Evolutionary conservation across 768 basidiomycete genomes (phyloP), one percentile per base, ranked within the genome.

Genomic region (Russula abietina): DNA sequence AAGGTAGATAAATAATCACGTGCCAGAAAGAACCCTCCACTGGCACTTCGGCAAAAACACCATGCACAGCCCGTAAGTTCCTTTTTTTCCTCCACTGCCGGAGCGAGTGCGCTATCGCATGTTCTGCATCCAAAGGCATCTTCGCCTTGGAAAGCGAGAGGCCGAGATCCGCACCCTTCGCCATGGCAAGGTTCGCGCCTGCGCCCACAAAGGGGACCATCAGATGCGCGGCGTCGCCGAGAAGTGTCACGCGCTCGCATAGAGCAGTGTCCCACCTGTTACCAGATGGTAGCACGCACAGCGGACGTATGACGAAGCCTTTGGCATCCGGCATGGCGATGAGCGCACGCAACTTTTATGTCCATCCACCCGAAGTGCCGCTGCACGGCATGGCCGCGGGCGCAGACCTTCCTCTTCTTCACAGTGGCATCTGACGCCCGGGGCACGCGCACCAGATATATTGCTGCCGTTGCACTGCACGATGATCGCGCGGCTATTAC

Each of bases 211-310:
- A 76, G 1, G 74, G 76, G 28, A 30, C 28, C 1, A 77, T 75
- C 6, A 74, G 62, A 60, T 78, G 76, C 8, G 75, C 75, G 1
- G 76, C 74, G 51, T 77, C 77, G n/a, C 76, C 76, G 36, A 73
- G 54, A 51, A 69, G 33, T 33, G 69, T 71, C 48, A 68, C 61
- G 22, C 69, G 53, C 4, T 36, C 62, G 22, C 45, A 62, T 33
- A 55, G 56, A 26, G 62, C 57, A 54, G 63, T 51, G 11, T 49
- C 56, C 67, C 68, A 67, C 33, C 17, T 36, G 51, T 67, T 63
- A 19, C 28, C 28, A 5, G 28, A 30, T 30, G 28, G 28, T 5
- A 30, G 28, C 28, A 30, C 28, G 3, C 28, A 30, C 22, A 67
- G 39, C 43, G 66, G 68, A 24, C 68, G 65, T 8, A 57, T 33